Base-by-base conservation (phyloP, 257 asterid species). In the Fraxinus americana region DNA sequence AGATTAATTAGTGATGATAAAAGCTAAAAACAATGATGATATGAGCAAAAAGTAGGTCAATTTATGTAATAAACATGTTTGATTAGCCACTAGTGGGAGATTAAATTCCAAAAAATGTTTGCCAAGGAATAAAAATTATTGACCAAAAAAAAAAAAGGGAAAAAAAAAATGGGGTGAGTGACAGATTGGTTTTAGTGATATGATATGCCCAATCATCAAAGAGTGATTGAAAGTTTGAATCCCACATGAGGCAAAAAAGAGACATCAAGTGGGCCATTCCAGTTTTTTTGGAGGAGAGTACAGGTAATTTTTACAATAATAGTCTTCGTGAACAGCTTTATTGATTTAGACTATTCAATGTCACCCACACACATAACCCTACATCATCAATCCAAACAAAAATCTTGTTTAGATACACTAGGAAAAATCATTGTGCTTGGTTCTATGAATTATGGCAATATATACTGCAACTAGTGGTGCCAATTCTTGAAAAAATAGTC, bases 271-370 rank as follows among this genome's bases (percentile, higher is more conserved):
- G 90, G 90, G 79, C 75, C 82, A 82, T 80, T 79, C 61, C 74
- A 76, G 27, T 75, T 59, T 48, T 59, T 17, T 75, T 25, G 23
- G 66, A 63, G 75, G 76, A 63, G 73, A 71, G 75, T 17, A n/a
- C 21, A 72, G 75, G 75, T n/a, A 76, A 45, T 57, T 73, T 70
- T 36, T 7, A 82, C 81, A 82, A 84, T 86, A 84, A 78, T 87
- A 59, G 88, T 80, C 79, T 69, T 52, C 36, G 70, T 78, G 79
- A 84, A 87, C 79, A 84, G 84, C 74, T 80, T 78, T 72, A 21
- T 67, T 77, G 90, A 82, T 87, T 82, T 80, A 17, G 90, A 82
- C 90, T 57, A 78, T 75, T 84, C 90, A 71, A 39, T 79, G 80
- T 77, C 75, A 52, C 77, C 68, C 79, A 32, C 78, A 81, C 74